Evolutionary conservation across 2,329 filamentous ascomycete species (phyloP), one percentile per base, ranked within the genome.

Genomic region (Aureobasidium sp.): DNA sequence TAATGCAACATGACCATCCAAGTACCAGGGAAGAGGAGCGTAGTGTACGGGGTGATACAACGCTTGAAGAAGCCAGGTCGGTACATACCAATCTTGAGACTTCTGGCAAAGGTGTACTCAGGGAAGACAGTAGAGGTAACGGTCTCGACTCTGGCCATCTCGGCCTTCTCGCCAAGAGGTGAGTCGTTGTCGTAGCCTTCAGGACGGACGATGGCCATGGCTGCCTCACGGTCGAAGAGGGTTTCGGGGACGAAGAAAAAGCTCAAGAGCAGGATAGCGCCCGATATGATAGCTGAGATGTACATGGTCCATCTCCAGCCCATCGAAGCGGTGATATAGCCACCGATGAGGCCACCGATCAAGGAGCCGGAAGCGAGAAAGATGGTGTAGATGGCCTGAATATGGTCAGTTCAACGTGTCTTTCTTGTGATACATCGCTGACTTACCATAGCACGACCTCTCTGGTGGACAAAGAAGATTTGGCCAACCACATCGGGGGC

Each of bases 1-100:
- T 78, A 77, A 68, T 75, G 75, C 0, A 73, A 63, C 47, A 75
- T 73, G 14, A 77, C 70, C 4, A 77, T 69, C 73, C 75, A 76
- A 0, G 74, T 74, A 37, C 76, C 76, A 4, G 76, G 76, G 24
- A 76, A 70, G 2, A 71, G 68, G 14, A 77, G 67, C 1, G 70
- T 69, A 17, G 70, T 68, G 67, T 70, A 77, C 0, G 75, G 75
- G 2, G 69, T 72, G 37, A 75, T 37, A 61, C 76, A 73, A 27
- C 74, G 74, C 6, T 65, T 62, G 8, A 69, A 44, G 2, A 76
- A 54, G 12, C 73, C 70, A 1, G 72, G 71, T 7, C 70, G 68
- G 59, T 75, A 76, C 9, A 70, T 71, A 40, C 69, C 67, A 37
- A 74, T 65, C 42, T 68, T 72, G 14, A 78, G 66, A n/a, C 73